Conservation (phyloP, 768 basidiomycete species). For the Punctularia strigosozonata region DNA sequence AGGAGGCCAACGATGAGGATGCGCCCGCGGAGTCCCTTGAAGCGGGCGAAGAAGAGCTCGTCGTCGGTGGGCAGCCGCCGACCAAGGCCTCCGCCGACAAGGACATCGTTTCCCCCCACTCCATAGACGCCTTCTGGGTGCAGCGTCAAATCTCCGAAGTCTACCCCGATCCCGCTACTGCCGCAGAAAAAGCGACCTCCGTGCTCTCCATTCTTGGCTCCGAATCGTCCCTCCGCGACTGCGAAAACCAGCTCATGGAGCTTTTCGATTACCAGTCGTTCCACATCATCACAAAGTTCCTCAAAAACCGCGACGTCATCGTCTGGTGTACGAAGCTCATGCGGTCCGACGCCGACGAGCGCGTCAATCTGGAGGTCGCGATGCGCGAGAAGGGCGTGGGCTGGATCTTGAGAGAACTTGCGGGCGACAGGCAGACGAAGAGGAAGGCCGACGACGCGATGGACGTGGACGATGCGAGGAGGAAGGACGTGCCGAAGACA, state of each 20-base stretch:
- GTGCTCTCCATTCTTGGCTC: slow-evolving; percentile 81
- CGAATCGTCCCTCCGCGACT: slow-evolving; percentile 80
- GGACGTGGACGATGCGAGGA: slow-evolving; percentile 61
- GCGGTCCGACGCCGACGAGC: slow-evolving; percentile 78
- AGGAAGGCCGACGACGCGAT: slow-evolving; percentile 45
- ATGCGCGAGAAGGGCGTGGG: slow-evolving; percentile 97
- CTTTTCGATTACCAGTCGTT: slow-evolving; percentile 91
- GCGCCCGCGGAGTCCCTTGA: slow-evolving; percentile 33
- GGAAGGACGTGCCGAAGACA: slow-evolving; percentile 53
- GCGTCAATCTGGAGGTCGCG: slow-evolving; percentile 89
- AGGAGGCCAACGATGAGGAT: slow-evolving; percentile 34
- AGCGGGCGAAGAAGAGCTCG: slow-evolving; percentile 54
- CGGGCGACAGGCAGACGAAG: slow-evolving; percentile 67
- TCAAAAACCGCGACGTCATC: slow-evolving; percentile 91
- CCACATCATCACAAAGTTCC: slow-evolving; percentile 78
- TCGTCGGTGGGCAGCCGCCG: slow-evolving; percentile 64
- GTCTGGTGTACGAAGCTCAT: slow-evolving; percentile 98
- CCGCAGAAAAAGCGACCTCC: slow-evolving; percentile 78
- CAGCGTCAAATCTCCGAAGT: slow-evolving; percentile 87
- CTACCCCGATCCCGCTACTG: slow-evolving; percentile 90
- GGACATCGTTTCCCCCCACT: slow-evolving; percentile 78
- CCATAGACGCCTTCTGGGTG: slow-evolving; percentile 97
- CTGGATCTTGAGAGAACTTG: slow-evolving; percentile 86
- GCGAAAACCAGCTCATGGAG: slow-evolving; percentile 94
- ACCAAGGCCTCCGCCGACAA: slow-evolving; percentile 33